Base-by-base conservation (phyloP, 2,329 filamentous ascomycete species). In the Kalmusia sp. region DNA sequence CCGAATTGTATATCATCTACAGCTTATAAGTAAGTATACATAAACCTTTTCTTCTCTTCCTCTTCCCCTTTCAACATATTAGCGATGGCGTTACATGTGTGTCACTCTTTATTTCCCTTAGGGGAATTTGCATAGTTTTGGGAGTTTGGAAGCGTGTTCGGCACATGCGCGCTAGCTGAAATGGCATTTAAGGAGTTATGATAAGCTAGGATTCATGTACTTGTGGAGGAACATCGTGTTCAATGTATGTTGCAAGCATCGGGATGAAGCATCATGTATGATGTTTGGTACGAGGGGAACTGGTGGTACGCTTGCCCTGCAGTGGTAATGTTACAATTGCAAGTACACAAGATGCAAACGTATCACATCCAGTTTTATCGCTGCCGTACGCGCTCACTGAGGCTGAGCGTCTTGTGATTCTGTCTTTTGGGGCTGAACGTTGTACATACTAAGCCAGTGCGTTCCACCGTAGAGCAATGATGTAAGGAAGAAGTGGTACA, bases 51-150 rank as follows among this genome's bases (percentile, higher is more conserved):
- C 37, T n/a, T 34, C 15, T 33, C 31, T 39, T 50, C 14, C 25
- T 31, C 21, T 40, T 41, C 19, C 6, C 17, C 38, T 34, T 48
- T 39, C 15, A 43, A 38, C 28, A 39, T 37, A 25, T 55, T 61
- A 63, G 61, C 61, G 59, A 59, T 44, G 61, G 61, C 51, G 61
- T 62, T 60, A 50, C 51, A 41, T 39, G 47, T 49, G 27, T 51
- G 47, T 51, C 37, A 43, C 28, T 58, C 49, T 31, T 45, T 57
- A 12, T 48, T 49, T 38, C 22, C 27, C 14, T 14, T 8, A 15
- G 24, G 15, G 9, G 19, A 15, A 43, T 30, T 35, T 44, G 34
- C 43, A 49, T 49, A 21, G 44, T 37, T 27, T 30, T 24, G 49
- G 35, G n/a, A n/a, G 40, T 52, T 52, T 8, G 19, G 21, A 25